phyloP scores from a whole-genome alignment of 2,329 filamentous ascomycete genomes.

The Calcarisporium arbuscula region DNA sequence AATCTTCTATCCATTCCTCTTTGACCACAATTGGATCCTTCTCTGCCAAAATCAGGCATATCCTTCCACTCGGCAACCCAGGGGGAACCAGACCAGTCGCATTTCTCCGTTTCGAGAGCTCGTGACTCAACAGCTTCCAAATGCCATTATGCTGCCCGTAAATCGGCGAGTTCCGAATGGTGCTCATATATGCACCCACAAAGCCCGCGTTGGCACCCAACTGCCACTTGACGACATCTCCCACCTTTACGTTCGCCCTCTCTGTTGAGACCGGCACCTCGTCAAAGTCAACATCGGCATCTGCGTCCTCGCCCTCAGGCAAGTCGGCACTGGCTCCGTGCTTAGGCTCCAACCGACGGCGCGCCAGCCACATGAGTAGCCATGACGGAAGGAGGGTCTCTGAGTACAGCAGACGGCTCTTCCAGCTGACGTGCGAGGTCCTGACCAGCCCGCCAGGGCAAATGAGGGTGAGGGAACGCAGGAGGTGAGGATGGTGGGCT shows the following conservation, averaged over 20 bases:
- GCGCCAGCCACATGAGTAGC: constrained; percentile 48
- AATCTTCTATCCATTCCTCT: constrained; percentile 59
- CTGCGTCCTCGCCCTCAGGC: constrained; percentile 32
- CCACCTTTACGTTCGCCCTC: constrained; percentile 43
- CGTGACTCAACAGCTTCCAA: constrained; percentile 52
- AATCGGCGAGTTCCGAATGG: constrained; percentile 64
- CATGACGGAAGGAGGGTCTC: constrained; percentile 52
- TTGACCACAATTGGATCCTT: constrained; percentile 61
- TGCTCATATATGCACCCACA: constrained; percentile 62
- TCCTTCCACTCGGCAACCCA: constrained; percentile 38
- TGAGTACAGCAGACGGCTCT: constrained; percentile 57
- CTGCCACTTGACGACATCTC: constrained; percentile 64
- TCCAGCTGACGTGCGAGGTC: constrained; percentile 52
- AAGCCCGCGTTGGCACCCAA: constrained; percentile 60
- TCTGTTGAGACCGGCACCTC: constrained; percentile 44
- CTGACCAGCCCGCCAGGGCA: constrained; percentile 65
- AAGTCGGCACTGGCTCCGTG: constrained; percentile 27
- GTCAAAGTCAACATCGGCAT: constrained; percentile 36
- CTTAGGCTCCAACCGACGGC: constrained; percentile 38
- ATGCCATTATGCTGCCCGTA: constrained; percentile 49
- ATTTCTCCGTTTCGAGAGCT: constrained; percentile 35
- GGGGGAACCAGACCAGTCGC: constrained; percentile 14
- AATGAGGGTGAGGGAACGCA: constrained; percentile 59
- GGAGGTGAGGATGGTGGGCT: constrained; percentile 57
- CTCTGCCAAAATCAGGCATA: constrained; percentile 60